These are phyloP conservation scores for Fusarium metavorans DNA, from an alignment of 2,329 filamentous ascomycete species.

Conservation along the genomic window DNA sequence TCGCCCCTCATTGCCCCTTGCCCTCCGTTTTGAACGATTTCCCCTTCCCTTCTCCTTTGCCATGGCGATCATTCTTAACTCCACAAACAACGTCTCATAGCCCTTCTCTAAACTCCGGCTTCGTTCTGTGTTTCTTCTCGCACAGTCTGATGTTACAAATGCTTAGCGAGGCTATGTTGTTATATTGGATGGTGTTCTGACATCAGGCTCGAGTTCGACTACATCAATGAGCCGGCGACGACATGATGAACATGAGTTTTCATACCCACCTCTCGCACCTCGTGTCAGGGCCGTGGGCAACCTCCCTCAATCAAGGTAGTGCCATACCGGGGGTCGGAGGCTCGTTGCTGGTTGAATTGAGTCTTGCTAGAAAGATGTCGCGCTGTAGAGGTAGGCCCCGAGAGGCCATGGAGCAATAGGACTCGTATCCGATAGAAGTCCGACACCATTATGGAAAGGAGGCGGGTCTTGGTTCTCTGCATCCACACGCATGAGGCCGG, in stretches of 20 bases:
- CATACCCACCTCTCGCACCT: background rate
- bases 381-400: background rate
- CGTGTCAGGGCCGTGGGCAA: background rate
- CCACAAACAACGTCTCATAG: background rate
- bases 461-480: background rate
- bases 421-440: background rate
- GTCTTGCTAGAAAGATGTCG: background rate
- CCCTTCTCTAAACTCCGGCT: background rate
- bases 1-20: background rate
- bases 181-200: background rate
- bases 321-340: background rate
- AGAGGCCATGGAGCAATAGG: background rate
- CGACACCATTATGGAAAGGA: background rate
- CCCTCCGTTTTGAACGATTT: background rate
- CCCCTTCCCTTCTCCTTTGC: background rate
- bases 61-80: background rate
- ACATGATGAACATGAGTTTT: background rate
- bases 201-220: background rate
- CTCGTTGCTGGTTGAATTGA: background rate
- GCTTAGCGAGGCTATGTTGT: background rate
- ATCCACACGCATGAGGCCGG: background rate
- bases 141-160: background rate
- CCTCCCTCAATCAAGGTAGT: background rate
- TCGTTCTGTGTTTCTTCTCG: background rate
- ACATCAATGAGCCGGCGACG: background rate